Percentiles rank a stretch among this genome's conserved stretches.
These are phyloP conservation scores for Desmodesmus armatus DNA, from an alignment of 139 green algal genomes.

Conservation along the genomic window DNA sequence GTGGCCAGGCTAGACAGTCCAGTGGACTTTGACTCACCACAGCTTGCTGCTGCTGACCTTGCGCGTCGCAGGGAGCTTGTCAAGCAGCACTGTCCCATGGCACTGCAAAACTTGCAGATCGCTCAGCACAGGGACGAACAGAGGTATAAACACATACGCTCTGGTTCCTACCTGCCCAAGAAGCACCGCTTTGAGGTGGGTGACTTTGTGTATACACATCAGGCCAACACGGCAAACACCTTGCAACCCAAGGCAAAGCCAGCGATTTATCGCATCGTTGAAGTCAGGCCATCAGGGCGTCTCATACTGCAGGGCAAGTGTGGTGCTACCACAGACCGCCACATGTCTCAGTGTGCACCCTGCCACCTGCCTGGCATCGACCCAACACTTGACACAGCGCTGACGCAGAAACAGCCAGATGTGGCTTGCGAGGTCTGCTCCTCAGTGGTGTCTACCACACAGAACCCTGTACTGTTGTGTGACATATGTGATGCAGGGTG, in stretches of 20 bases:
- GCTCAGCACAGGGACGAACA: slow-evolving; percentile 46
- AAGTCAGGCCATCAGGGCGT: background rate
- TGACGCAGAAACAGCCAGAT: background rate
- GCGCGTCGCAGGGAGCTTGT: background rate
- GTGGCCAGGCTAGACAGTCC: background rate
- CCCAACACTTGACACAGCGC: background rate
- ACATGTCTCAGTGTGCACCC: slow-evolving; percentile 12
- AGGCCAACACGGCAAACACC: background rate
- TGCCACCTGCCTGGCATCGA: slow-evolving; percentile 13
- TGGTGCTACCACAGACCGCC: background rate
- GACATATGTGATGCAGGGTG: slow-evolving; percentile 2
- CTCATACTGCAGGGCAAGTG: slow-evolving; percentile 4
- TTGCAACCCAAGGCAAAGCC: background rate
- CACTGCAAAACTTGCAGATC: slow-evolving; percentile 40
- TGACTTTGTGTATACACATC: slow-evolving; percentile 42
- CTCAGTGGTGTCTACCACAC: background rate
- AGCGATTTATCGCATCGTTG: background rate
- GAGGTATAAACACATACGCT: slow-evolving; percentile 28
- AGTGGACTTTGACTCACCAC: slow-evolving; percentile 5
- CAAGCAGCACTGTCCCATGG: background rate
- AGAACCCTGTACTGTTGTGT: background rate
- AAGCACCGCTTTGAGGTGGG: background rate
- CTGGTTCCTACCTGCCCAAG: background rate
- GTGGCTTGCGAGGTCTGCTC: background rate
- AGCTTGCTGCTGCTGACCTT: background rate